These are phyloP conservation scores for Aspergillus puulaauensis DNA, from an alignment of 2,329 filamentous ascomycete species.

Conservation along the genomic window DNA sequence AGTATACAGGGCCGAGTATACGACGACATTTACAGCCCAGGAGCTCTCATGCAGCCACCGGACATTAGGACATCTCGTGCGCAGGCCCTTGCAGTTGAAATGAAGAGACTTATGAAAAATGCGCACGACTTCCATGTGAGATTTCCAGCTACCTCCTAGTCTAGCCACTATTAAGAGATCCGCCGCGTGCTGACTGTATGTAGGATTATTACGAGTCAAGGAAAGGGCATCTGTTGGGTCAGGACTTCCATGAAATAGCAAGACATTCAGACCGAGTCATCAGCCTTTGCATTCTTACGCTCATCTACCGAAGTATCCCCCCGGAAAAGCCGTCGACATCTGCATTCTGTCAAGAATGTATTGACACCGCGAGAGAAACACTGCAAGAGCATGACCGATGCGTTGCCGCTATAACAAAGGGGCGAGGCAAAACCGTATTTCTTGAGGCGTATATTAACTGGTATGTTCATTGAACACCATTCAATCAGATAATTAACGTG, in stretches of 20 bases:
- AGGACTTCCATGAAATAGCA: not conserved
- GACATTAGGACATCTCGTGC: slow-evolving; percentile 10
- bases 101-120: slow-evolving; percentile 4
- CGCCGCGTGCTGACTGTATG: not conserved
- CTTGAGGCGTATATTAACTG: slow-evolving; percentile 14
- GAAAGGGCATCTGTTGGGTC: not conserved
- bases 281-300: slow-evolving; percentile 7
- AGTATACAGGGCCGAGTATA: slow-evolving; percentile 15
- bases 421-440: not conserved
- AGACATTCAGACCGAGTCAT: slow-evolving; percentile 1
- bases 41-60: slow-evolving; percentile 12
- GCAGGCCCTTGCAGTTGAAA: slow-evolving; percentile 6
- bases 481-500: not conserved
- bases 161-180: not conserved
- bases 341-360: slow-evolving; percentile 9
- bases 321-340: slow-evolving; percentile 6
- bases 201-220: not conserved
- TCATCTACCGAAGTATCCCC: slow-evolving; percentile 13
- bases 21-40: slow-evolving; percentile 15
- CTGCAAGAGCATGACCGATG: slow-evolving; percentile 11
- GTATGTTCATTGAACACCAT: not conserved
- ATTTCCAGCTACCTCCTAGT: not conserved
- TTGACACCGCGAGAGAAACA: slow-evolving; percentile 7
- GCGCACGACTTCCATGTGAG: slow-evolving; percentile 1
- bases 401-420: slow-evolving; percentile 9